These are phyloP conservation scores for Carex myosuroides DNA, from an alignment of 176 grass and related monocot species.

Conservation along the genomic window DNA sequence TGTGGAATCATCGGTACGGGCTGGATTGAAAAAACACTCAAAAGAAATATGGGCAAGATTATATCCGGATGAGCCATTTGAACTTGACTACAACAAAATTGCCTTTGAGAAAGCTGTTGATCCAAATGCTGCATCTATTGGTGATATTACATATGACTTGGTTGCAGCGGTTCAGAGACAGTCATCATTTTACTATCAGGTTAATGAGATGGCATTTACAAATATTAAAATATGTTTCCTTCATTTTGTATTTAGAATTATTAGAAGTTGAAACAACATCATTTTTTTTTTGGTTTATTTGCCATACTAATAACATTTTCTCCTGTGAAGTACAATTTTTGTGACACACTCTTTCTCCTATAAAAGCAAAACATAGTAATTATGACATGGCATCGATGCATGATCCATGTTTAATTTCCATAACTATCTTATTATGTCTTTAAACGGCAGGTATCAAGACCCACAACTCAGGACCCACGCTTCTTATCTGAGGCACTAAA, in stretches of 20 bases:
- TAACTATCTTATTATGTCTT: not conserved
- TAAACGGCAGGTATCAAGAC: slow-evolving; percentile 45
- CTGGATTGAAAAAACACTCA: slow-evolving; percentile 34
- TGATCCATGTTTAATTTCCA: not conserved
- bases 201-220: not conserved
- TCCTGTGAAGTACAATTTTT: too few relatives aligned
- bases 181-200: slow-evolving; percentile 77
- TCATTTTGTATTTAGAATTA: not conserved
- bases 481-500: slow-evolving; percentile 63
- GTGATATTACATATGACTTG: slow-evolving; percentile 67
- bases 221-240: not conserved
- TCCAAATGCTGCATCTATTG: slow-evolving; percentile 16
- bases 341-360: too few relatives aligned
- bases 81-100: slow-evolving; percentile 26
- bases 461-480: slow-evolving; percentile 41
- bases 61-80: slow-evolving; percentile 70
- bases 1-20: slow-evolving; percentile 42
- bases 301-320: too few relatives aligned
- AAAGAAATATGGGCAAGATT: slow-evolving; percentile 48
- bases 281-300: too few relatives aligned
- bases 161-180: slow-evolving; percentile 73
- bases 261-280: too few relatives aligned
- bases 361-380: not conserved
- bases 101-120: slow-evolving; percentile 4
- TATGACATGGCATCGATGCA: not conserved